Base-by-base conservation (phyloP, 371 early-diverging fungal genomes). In the Rhizopus microsporus region DNA sequence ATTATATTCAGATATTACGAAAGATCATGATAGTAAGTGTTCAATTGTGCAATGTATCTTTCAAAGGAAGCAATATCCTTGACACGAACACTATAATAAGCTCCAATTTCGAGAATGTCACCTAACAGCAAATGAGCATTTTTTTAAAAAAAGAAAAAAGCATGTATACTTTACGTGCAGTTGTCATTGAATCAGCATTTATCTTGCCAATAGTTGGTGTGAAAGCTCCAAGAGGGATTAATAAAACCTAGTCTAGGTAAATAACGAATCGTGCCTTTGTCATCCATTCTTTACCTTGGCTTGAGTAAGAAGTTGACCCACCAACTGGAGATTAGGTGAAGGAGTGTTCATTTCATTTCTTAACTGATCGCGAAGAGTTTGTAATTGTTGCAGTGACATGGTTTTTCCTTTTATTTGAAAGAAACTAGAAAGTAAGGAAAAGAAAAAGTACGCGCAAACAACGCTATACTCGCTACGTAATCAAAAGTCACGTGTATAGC, bases 31-130 rank as follows among this genome's bases (percentile, higher is more conserved):
- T 98, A 96, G 68, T 89, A 96, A 13, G 91, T 84, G 65, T 89
- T 84, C 37, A 97, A 86, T 76, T 98, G 97, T n/a, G 93, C 83
- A 67, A 95, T 86, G 68, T 94, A 95, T 61, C 96, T 87, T 75
- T 96, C 97, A 68, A 97, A 96, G 12, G 92, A 82, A 9, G 88
- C 86, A 62, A 94, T 92, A 50, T 97, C 92, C 63, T 91, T 85
- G 17, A 80, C 81, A 48, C 89, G 88, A 51, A 96, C 84, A 63
- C 91, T 90, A 76, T 87, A 88, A 55, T 89, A 88, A 10, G 96
- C 97, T 13, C 96, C 98, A 51, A 89, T 80, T 77, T 98, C 98
- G 42, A 96, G 81, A 38, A 94, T 82, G 40, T 95, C 93, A 53
- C 95, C 92, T 93, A 76, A 15, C 40, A 7, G 10, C n/a, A 37